Percentiles rank a stretch among this genome's conserved stretches.
These are phyloP conservation scores for Boletus rex-veris DNA, from an alignment of 768 basidiomycete genomes.

Conservation along the genomic window DNA sequence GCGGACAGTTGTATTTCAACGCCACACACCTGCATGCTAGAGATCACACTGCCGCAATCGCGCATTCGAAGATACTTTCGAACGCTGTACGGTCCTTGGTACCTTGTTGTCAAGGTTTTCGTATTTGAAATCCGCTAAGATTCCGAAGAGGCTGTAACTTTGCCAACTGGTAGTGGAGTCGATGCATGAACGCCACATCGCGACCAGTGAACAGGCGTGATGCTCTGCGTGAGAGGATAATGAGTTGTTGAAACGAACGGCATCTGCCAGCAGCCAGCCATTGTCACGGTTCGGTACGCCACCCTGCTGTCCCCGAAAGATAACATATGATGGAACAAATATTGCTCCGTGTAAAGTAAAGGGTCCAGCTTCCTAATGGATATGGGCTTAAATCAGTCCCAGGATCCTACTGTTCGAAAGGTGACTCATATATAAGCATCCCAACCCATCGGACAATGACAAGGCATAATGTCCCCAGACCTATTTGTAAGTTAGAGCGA, in stretches of 20 bases:
- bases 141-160: background rate
- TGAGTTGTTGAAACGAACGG: background rate
- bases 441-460: too few species aligned
- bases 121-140: slow-evolving; percentile 15
- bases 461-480: background rate
- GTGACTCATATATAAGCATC: background rate
- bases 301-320: background rate
- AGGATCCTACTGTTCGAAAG: background rate
- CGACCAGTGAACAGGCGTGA: background rate
- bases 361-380: background rate
- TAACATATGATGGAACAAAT: slow-evolving; percentile 1
- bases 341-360: background rate
- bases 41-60: background rate
- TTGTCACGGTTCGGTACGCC: background rate
- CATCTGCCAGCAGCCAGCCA: background rate
- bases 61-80: background rate
- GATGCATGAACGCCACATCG: background rate
- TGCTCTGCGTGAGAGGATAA: background rate
- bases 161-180: background rate
- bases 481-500: background rate
- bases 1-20: background rate
- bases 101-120: background rate
- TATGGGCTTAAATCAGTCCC: background rate
- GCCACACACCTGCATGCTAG: background rate
- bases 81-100: background rate